A percentile compares a stretch with the other conserved stretches of the same genome.
phyloP scores from a whole-genome alignment of 2,329 filamentous ascomycete genomes.

The Talaromyces sp. region DNA sequence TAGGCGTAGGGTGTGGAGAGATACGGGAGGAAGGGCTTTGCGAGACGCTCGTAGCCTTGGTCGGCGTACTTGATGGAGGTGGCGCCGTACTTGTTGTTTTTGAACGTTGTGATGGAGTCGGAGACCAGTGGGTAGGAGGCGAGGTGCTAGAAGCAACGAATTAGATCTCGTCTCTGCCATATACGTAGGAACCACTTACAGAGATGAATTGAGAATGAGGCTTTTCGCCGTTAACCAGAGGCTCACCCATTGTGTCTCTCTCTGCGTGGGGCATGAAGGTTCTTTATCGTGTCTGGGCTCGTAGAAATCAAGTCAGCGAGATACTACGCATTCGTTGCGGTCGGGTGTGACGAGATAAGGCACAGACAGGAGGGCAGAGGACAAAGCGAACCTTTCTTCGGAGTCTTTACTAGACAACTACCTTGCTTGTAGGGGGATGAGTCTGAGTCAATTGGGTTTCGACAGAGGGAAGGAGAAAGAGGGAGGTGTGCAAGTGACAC shows the following conservation, averaged over 20 bases:
- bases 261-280: slow-evolving; percentile 50
- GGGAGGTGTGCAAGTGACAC: not conserved
- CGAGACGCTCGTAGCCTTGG: slow-evolving; percentile 71
- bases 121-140: slow-evolving; percentile 78
- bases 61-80: slow-evolving; percentile 75
- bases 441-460: not conserved
- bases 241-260: slow-evolving; percentile 45
- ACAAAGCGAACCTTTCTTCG: not conserved
- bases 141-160: slow-evolving; percentile 61
- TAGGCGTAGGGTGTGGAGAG: slow-evolving; percentile 76
- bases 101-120: slow-evolving; percentile 74
- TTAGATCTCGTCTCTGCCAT: not conserved
- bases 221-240: slow-evolving; percentile 51
- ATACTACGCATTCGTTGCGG: not conserved
- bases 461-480: not conserved
- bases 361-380: not conserved
- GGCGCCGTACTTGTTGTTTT: slow-evolving; percentile 76
- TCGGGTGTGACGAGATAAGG: not conserved
- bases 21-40: slow-evolving; percentile 74
- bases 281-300: not conserved
- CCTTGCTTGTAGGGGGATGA: not conserved
- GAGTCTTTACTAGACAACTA: too few relatives aligned
- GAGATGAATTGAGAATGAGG: slow-evolving; percentile 47
- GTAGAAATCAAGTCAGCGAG: not conserved
- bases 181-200: slow-evolving; percentile 24